Evolutionary conservation across 176 grass and related monocot genomes (phyloP), one percentile per base, ranked within the genome.

Genomic region (Chloris gayana): DNA sequence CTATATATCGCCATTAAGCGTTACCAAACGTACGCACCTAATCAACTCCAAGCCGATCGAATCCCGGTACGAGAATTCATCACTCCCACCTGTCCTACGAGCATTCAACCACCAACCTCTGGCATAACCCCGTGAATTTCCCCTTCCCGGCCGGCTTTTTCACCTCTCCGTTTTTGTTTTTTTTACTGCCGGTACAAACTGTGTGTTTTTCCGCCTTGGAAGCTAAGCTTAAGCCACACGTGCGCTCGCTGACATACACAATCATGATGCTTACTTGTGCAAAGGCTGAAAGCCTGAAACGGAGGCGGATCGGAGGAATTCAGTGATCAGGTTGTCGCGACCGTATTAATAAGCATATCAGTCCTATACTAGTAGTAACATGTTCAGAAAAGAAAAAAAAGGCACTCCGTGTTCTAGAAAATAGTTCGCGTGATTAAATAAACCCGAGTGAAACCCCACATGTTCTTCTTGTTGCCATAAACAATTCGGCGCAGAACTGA

Each of bases 141-240:
- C 14, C 18, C 18, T 50, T 15, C 15, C 47, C 14, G 3, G 14
- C 41, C 9, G 41, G 35, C 35, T 35, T 66, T 35, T 73, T 5
- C 30, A 45, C 14, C 2, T 4, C n/a, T n/a, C n/a, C n/a, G n/a
- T 33, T 15, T 24, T 17, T 21, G 5, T 54, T 22, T 30, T 22
- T 54, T 54, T 54, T 22, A 22, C 17, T 17, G 6, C 1, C 18
- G 6, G 50, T 54, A 54, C 5, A 18, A 53, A 54, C 4, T 22
- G 50, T 21, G 15, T 17, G 24, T 22, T 74, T 75, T 77, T 61
- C 18, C 12, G 51, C 41, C 74, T 85, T 85, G 47, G 32, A 80
- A 85, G 60, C 51, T 21, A 85, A 80, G 84, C 70, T 25, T 25
- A 59, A 59, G 56, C 56, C n/a, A 25, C 56, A 59, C 56, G 56